Evolutionary conservation across 2,329 filamentous ascomycete genomes (phyloP), one percentile per base, ranked within the genome.

Genomic region (Aspergillus awamori): DNA sequence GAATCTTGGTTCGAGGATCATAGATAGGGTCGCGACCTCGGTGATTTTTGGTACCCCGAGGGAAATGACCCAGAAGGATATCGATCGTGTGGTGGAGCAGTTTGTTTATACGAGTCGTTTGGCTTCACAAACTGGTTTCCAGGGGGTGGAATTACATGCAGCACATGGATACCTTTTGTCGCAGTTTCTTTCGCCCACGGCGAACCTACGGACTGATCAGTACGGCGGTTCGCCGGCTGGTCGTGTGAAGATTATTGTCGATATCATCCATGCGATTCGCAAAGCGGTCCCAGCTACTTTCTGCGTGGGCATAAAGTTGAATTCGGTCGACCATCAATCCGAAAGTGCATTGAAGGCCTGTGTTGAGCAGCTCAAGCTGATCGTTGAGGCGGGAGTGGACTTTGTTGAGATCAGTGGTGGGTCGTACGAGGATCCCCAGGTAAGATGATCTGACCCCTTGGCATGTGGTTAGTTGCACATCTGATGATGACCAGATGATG

Each of bases 401-500:
- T 89, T 89, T 66, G 73, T 90, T 0, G 87, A 91, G 71, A 81
- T 90, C 26, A 85, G 82, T 13, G 88, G 88, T 1, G 88, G 88
- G 0, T 83, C 75, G 0, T 87, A 83, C 63, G 83, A 87, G 47
- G 60, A 66, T 38, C 64, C 69, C 82, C 56, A 77, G 82, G 2
- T 65, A 63, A 39, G 80, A 13, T 24, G 20, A 8, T 10, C 8
- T 24, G 20, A 13, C 11, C 20, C 41, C 17, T 22, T 22, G 11
- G 11, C 4, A 13, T 24, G 28, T 30, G 28, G 28, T 30, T 30
- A 10, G 41, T 45, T 13, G 13, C 41, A 45, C 41, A 45, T 3
- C 41, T 45, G 41, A 45, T 24, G 2, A 15, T 24, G 10, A 3
- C 5, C 11, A 45, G 41, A 45, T 45, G 41, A 45, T 45, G 41